Evolutionary conservation across 495 filamentous ascomycete genomes (phyloP), one percentile per base, ranked within the genome.

Genomic region (Annulohypoxylon bovei): DNA sequence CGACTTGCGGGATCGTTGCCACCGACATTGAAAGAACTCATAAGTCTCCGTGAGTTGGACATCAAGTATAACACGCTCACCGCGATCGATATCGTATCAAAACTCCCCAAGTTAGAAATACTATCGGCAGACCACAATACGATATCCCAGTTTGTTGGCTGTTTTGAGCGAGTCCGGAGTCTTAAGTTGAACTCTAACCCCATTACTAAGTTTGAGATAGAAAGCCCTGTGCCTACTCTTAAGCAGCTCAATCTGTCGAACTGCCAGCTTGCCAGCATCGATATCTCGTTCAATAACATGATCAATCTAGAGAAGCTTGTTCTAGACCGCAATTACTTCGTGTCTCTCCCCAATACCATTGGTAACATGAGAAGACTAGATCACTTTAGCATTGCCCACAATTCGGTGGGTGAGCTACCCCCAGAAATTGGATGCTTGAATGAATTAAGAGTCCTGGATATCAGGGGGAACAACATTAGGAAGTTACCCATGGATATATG

Each of bases 271-370:
- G 89, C 93, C 0, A 90, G 92, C 65, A 86, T 99, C 23, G 95
- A 98, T 71, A 88, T 89, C 40, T 85, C 95, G 12, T 98, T 97
- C 76, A 91, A 93, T 66, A 92, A 94, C 77, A 86, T 98, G 79
- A 86, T 91, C 18, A 95, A 92, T 75, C 77, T 98, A 50, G 90
- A 93, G 40, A 93, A 93, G 67, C 86, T 99, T 20, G 88, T 94
- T 39, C 84, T 99, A 18, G 95, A 98, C 77, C 93, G 93, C 75
- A 99, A 99, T 71, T 95, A 98, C 77, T 94, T 98, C 68, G 92
- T 94, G 4, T 94, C 93, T 1, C 83, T 98, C 32, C 94, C 94
- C 0, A 83, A 85, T 53, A 89, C 94, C 53, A 91, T 98, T 65
- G 93, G 94, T 27, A 93, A 91, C 68, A 83, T 99, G 33, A 87